Percentiles rank a stretch among this genome's conserved stretches.
Evolutionary conservation across 768 basidiomycete species (phyloP).

Genomic region (Cystobasidium tubakii): DNA sequence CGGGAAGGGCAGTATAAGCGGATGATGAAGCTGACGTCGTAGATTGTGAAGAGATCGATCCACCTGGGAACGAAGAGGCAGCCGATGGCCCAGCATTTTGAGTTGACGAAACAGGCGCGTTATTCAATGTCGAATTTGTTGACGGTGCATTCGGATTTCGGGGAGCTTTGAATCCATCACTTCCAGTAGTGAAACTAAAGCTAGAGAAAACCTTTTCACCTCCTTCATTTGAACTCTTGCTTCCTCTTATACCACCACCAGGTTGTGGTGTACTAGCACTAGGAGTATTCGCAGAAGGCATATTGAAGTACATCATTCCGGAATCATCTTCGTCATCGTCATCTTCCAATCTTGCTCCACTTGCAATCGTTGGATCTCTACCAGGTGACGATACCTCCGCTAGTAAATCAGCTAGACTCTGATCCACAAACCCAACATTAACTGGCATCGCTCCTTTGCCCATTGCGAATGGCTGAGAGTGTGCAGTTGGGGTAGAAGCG

Average conservation of each 20-base stretch:
- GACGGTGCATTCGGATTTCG: not conserved
- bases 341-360: not conserved
- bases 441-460: slow-evolving; percentile 16
- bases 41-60: not conserved
- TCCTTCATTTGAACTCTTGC: not conserved
- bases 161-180: slow-evolving; percentile 11
- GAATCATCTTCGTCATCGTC: slow-evolving; percentile 1
- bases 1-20: slow-evolving; percentile 1
- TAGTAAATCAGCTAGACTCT: not conserved
- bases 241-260: not conserved
- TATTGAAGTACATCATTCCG: slow-evolving; percentile 13
- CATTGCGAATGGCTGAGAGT: slow-evolving; percentile 2
- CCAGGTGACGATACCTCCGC: slow-evolving; percentile 8
- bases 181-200: not conserved
- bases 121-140: not conserved
- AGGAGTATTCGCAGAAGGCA: slow-evolving; percentile 6
- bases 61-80: too few species aligned
- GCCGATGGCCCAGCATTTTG: too few species aligned
- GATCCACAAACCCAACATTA: slow-evolving; percentile 11
- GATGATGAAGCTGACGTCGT: not conserved
- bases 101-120: too few species aligned
- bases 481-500: slow-evolving; percentile 9
- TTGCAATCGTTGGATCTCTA: not conserved
- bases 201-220: not conserved
- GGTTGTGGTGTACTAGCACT: not conserved